A percentile compares a stretch with the other conserved stretches of the same genome.
These are phyloP conservation scores for Colletotrichum spinosum DNA, from an alignment of 2,329 filamentous ascomycete species.

Conservation along the genomic window DNA sequence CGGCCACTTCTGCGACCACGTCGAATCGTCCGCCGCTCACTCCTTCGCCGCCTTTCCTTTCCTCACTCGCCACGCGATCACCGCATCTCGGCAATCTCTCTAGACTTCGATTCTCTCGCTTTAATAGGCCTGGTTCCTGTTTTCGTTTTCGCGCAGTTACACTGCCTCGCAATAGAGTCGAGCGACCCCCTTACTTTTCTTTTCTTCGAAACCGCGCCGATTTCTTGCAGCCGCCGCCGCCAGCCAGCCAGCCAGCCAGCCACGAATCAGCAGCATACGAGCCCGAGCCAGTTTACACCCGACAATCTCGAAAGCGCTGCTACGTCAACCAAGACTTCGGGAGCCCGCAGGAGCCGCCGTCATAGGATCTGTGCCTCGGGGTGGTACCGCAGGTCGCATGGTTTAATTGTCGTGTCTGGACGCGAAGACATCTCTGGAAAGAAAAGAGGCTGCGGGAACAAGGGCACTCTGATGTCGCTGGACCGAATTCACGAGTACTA, in stretches of 20 bases:
- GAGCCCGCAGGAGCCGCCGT: slow-evolving; percentile 27
- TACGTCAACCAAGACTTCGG: slow-evolving; percentile 16
- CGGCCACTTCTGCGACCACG: slow-evolving; percentile 9
- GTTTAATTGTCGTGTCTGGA: slow-evolving; percentile 28
- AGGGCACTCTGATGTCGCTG: slow-evolving; percentile 42
- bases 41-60: slow-evolving; percentile 32
- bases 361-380: slow-evolving; percentile 17
- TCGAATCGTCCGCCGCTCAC: slow-evolving; percentile 14
- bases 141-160: slow-evolving; percentile 31
- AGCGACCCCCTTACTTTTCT: slow-evolving; percentile 29
- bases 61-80: slow-evolving; percentile 17
- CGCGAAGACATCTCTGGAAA: slow-evolving; percentile 28
- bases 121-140: slow-evolving; percentile 37
- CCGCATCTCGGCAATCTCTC: slow-evolving; percentile 16
- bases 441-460: slow-evolving; percentile 38
- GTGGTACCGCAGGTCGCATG: slow-evolving; percentile 32
- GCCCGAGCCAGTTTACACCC: slow-evolving; percentile 37
- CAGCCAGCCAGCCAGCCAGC: background rate
- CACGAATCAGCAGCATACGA: background rate
- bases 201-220: slow-evolving; percentile 28
- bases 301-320: slow-evolving; percentile 33
- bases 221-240: slow-evolving; percentile 9
- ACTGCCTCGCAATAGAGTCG: slow-evolving; percentile 33
- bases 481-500: slow-evolving; percentile 46
- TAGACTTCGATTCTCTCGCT: slow-evolving; percentile 36